Evolutionary conservation across 176 grass and related monocot genomes (phyloP).

Genomic region (Phoenix dactylifera): DNA sequence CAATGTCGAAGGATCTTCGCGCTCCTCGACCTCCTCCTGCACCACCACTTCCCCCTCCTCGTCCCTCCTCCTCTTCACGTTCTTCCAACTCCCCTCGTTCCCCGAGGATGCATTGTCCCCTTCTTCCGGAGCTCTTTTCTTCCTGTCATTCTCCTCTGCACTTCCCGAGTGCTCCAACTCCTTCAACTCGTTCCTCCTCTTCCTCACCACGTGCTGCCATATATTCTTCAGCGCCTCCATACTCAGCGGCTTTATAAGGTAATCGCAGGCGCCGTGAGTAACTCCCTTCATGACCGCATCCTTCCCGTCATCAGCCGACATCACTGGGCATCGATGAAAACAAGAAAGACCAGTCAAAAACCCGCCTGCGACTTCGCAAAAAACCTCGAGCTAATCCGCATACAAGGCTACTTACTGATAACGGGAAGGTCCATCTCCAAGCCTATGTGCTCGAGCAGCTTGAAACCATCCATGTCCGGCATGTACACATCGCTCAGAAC

Average conservation of each 20-base stretch:
- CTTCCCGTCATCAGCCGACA: conserved; percentile 7
- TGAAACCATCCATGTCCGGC: conserved; percentile 20
- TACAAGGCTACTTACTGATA: conserved; percentile 5
- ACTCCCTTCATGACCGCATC: conserved; percentile 6
- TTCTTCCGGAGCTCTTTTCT: background rate
- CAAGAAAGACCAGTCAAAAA: background rate
- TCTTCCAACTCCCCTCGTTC: background rate
- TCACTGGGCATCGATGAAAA: conserved; percentile 4
- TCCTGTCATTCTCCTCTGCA: background rate
- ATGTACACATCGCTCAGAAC: conserved; percentile 16
- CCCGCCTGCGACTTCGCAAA: too few species aligned
- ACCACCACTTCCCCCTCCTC: background rate
- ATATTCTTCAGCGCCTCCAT: conserved; percentile 8
- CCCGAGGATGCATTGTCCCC: conserved; percentile 2
- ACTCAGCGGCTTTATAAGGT: conserved; percentile 12
- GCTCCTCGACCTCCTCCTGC: background rate
- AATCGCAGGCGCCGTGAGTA: conserved; percentile 4
- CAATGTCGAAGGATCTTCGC: background rate
- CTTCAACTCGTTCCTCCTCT: background rate
- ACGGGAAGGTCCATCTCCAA: conserved; percentile 21
- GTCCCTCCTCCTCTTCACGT: background rate
- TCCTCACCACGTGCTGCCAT: conserved; percentile 13
- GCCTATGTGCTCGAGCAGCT: conserved; percentile 9
- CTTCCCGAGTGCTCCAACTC: conserved; percentile 1
- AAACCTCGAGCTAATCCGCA: too few species aligned